These are phyloP conservation scores for Colletotrichum horii DNA, from an alignment of 2,329 filamentous ascomycete species.

Conservation along the genomic window DNA sequence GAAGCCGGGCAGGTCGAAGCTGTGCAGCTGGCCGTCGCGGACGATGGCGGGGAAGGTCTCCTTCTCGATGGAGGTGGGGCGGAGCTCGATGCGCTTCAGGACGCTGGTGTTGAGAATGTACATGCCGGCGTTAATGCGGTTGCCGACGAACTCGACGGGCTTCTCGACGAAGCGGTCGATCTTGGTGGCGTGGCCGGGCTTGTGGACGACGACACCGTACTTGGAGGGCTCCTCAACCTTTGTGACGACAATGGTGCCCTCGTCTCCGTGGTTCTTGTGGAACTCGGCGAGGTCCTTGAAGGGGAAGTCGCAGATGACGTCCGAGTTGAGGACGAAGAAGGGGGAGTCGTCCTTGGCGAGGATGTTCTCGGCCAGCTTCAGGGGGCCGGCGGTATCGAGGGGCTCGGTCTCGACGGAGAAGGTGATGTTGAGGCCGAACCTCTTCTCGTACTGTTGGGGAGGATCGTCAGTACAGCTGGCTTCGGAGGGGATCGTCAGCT, in stretches of 20 bases:
- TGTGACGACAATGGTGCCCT: conserved; percentile 97
- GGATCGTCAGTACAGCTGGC: conserved; percentile 14
- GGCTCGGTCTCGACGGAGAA: conserved; percentile 98
- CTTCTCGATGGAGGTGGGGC: conserved; percentile 97
- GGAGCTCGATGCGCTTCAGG: conserved; percentile 89
- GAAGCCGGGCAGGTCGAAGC: conserved; percentile 95
- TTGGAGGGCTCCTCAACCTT: conserved; percentile 99
- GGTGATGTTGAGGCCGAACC: conserved; percentile 93
- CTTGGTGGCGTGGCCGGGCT: conserved; percentile 85
- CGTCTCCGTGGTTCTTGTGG: conserved; percentile 91
- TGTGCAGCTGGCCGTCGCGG: conserved; percentile 88
- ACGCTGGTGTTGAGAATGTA: conserved; percentile 97
- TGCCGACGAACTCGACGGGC: conserved; percentile 97
- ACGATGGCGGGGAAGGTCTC: conserved; percentile 97
- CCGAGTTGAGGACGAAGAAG: conserved; percentile 98
- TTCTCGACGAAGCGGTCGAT: conserved; percentile 99
- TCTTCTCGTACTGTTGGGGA: conserved; percentile 75
- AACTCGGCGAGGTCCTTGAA: conserved; percentile 89
- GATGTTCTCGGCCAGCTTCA: conserved; percentile 93
- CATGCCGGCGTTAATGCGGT: conserved; percentile 98
- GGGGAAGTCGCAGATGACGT: conserved; percentile 97
- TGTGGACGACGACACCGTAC: conserved; percentile 98
- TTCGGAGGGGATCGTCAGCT: neutral
- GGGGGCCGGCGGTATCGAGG: conserved; percentile 89
- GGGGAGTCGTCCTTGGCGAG: conserved; percentile 91